Evolutionary conservation across 2,329 filamentous ascomycete species (phyloP), one percentile per base, ranked within the genome.

Genomic region (Ceratocystis papillata): DNA sequence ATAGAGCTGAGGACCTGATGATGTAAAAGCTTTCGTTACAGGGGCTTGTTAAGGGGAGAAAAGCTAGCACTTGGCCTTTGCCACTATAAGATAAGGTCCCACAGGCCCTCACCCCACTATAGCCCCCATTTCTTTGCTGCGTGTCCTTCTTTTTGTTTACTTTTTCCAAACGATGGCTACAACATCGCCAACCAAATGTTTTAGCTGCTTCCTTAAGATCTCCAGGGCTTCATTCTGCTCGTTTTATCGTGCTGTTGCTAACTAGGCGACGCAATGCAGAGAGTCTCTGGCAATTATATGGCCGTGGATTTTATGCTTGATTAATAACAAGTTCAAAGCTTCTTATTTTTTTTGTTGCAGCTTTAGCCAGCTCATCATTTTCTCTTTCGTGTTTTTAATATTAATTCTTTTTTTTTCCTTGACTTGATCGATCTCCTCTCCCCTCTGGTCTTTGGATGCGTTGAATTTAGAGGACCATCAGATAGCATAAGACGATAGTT

Each of bases 141-240:
- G 55, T 59, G 55, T 37, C 55, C 33, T 59, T 30, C 33, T 59
- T 33, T n/a, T 59, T 59, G 28, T 7, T 37, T 37, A 28, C 30
- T 59, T 33, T 59, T 37, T n/a, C 20, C 17, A 1, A 1, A 59
- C 28, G 55, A 37, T 59, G 4, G 20, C 25, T 37, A 37, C 53
- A 59, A 30, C 55, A 59, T 59, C 55, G n/a, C 6, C 55, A 53
- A 20, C 55, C 22, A 30, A 25, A 33, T 57, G 12, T 12, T 25
- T 55, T 25, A 30, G n/a, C 22, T 30, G 30, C 25, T 17, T 33
- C 5, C 25, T 15, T 28, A 15, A 53, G 8, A 53, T 28, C 20
- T 53, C 22, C 22, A 22, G 33, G 28, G 55, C 55, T 28, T 30
- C 28, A n/a, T n/a, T n/a, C 17, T 33, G 28, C 2, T 45, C 59